Evolutionary conservation across 257 asterid species (phyloP).

Genomic region (Thymus mandschuricus): DNA sequence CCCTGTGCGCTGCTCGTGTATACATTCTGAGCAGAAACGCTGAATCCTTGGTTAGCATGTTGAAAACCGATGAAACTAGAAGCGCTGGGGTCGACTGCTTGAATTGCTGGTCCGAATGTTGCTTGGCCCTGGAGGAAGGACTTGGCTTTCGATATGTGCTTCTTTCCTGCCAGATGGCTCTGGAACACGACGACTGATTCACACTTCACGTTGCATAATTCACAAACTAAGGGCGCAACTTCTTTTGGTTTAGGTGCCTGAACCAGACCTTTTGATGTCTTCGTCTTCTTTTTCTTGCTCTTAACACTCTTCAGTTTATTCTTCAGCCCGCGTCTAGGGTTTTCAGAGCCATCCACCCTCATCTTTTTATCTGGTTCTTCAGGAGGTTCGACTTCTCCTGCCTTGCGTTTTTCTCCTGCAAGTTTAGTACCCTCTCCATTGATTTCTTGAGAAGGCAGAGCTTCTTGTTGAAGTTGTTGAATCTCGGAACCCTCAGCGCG

Average conservation of each 20-base stretch:
- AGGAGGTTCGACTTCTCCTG: conserved; percentile 35
- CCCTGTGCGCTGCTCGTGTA: neutral
- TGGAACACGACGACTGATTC: conserved; percentile 59
- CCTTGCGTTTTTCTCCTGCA: conserved; percentile 38
- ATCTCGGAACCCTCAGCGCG: conserved; percentile 30
- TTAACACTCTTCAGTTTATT: conserved; percentile 49
- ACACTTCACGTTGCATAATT: conserved; percentile 60
- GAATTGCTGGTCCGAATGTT: conserved; percentile 49
- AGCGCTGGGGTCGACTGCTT: conserved; percentile 41
- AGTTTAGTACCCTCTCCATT: conserved; percentile 35
- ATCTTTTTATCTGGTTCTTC: conserved; percentile 34
- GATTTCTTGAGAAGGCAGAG: conserved; percentile 35
- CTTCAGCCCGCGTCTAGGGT: conserved; percentile 43
- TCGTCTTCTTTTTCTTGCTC: conserved; percentile 36
- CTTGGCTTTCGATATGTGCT: conserved; percentile 59
- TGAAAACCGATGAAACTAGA: conserved; percentile 39
- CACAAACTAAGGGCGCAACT: conserved; percentile 59
- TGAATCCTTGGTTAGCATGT: conserved; percentile 39
- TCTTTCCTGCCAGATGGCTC: conserved; percentile 66
- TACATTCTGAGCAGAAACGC: conserved; percentile 26
- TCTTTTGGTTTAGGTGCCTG: conserved; percentile 55
- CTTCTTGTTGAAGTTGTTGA: conserved; percentile 34
- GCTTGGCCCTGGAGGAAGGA: conserved; percentile 46
- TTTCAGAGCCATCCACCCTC: conserved; percentile 30
- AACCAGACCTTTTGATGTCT: conserved; percentile 32